Base-by-base conservation (phyloP, 139 green algal genomes). In the Closterium sp. region DNA sequence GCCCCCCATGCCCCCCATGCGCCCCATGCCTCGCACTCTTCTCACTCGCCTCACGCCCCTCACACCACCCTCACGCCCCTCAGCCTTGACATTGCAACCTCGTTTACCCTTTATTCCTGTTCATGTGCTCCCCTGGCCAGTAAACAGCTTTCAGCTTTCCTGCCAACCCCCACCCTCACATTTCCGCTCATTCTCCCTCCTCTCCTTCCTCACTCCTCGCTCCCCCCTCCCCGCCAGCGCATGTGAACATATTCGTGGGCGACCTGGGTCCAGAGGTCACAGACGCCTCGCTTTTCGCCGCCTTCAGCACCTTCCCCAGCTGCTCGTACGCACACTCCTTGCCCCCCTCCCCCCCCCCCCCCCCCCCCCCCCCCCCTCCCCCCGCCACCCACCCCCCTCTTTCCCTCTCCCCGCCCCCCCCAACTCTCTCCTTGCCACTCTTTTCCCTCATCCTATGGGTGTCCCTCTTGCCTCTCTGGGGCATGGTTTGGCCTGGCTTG, bases 201-300 rank as follows among this genome's bases (percentile, higher is more conserved):
- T 91, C n/a, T 30, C 45, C 5, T 13, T 4, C 45, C 85, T 27
- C 31, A 2, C 85, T 2, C 4, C 9, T 19, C 29, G 2, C 4
- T 5, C 6, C 4, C 29, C 28, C 4, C 42, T 19, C 4, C 11
- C 29, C 7, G 6, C n/a, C 90, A 93, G 90, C 10, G 31, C 90
- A 93, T 86, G 93, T 87, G 87, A 93, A 93, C 86, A 93, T 93
- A 19, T 93, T 93, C 86, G 90, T 93, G 86, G 90, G 90, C 29
- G 90, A 93, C 31, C 50, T 93, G 31, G 79, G 87, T 28, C 86
- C 90, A 19, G 90, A 93, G 30, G 87, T 93, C 28, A 93, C 90
- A 28, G 90, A 93, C 21, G 88, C 86, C 90, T 93, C 87, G 19
- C 88, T 93, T 10, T 93, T 93, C 3, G 90, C 90, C 29, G 90